These are phyloP conservation scores for Sideroxylon spinosum DNA, from an alignment of 179 eudicot species.

Conservation along the genomic window DNA sequence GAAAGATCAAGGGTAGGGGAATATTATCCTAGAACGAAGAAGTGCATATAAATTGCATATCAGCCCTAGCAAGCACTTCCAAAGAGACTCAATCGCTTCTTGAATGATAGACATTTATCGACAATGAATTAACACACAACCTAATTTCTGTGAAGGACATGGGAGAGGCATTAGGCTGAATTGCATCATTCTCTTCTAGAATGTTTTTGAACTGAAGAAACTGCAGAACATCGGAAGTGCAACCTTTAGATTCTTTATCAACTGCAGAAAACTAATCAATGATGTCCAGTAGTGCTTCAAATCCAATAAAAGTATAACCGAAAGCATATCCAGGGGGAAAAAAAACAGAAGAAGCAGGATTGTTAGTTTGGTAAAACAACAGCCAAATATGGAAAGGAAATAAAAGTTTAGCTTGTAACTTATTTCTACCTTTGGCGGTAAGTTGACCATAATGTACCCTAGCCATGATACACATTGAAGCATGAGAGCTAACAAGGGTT, in stretches of 20 bases:
- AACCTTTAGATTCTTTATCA: conserved; percentile 46
- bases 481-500: conserved; percentile 21
- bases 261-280: conserved; percentile 57
- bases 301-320: conserved; percentile 38
- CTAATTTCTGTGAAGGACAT: conserved; percentile 38
- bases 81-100: conserved; percentile 27
- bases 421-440: conserved; percentile 54
- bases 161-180: conserved; percentile 31
- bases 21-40: conserved; percentile 47
- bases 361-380: conserved; percentile 2
- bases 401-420: neutral
- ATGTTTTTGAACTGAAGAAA: conserved; percentile 50
- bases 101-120: conserved; percentile 37
- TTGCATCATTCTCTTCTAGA: conserved; percentile 26
- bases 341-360: conserved; percentile 4
- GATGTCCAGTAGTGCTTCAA: conserved; percentile 49
- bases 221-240: conserved; percentile 50
- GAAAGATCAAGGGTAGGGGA: conserved; percentile 36
- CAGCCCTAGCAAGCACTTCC: conserved; percentile 47
- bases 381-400: conserved; percentile 7
- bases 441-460: conserved; percentile 49
- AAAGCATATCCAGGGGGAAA: neutral
- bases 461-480: conserved; percentile 51
- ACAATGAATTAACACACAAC: conserved; percentile 39
- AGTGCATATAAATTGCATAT: conserved; percentile 47